Conservation (phyloP, 169 alveolate species). For the Haemoproteus tartakovskyi region DNA sequence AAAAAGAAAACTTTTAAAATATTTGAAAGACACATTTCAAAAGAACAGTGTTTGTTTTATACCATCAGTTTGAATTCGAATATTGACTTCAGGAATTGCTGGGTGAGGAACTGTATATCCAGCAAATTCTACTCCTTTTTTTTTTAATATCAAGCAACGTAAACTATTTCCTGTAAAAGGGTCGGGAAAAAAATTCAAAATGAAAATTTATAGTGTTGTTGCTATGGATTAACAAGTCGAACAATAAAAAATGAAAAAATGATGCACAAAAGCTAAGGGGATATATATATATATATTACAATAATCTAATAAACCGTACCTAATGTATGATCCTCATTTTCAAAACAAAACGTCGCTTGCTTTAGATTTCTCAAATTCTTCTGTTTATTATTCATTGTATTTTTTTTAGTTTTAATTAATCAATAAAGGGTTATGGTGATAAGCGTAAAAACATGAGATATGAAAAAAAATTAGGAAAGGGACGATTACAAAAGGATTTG, state of each 20-base stretch:
- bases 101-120: slow-evolving; percentile 88
- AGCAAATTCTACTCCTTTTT: slow-evolving; percentile 82
- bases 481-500: no score
- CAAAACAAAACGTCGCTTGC: slow-evolving; percentile 76
- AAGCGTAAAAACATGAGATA: no score
- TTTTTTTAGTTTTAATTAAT: no score
- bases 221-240: not conserved
- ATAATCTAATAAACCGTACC: no score
- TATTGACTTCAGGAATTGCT: slow-evolving; percentile 79
- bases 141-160: slow-evolving; percentile 76
- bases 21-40: no score
- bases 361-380: slow-evolving; percentile 38
- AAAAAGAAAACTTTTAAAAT: no score
- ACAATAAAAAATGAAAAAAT: not conserved
- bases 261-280: not conserved
- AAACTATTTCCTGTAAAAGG: slow-evolving; percentile 69
- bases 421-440: no score
- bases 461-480: no score
- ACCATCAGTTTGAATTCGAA: slow-evolving; percentile 86
- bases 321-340: slow-evolving; percentile 84
- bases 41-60: not conserved
- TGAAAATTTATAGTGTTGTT: no score
- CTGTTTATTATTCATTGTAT: slow-evolving; percentile 15
- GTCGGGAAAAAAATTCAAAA: no score
- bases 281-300: not conserved